A percentile compares a stretch with the other conserved stretches of the same genome.
Evolutionary conservation across 176 grass and related monocot species (phyloP).

Genomic region (Paspalum vaginatum): DNA sequence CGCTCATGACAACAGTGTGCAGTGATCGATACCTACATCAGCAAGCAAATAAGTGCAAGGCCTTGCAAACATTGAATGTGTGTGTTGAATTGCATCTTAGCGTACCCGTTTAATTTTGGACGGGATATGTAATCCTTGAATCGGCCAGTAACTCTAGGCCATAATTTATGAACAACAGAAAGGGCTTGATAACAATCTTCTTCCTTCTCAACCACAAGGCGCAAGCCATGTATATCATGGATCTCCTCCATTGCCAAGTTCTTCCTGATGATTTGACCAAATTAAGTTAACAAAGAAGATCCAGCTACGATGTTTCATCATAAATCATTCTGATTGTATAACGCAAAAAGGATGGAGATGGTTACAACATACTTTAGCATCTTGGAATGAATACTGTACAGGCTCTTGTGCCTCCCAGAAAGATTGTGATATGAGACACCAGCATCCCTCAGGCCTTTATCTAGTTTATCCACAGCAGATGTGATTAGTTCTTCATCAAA

Average conservation of each 20-base stretch:
- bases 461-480: conserved; percentile 54
- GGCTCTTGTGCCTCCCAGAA: conserved; percentile 69
- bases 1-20: conserved; percentile 62
- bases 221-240: conserved; percentile 65
- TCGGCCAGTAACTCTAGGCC: conserved; percentile 51
- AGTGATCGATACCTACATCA: conserved; percentile 57
- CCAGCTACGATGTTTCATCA: not conserved
- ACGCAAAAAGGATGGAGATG: conserved; percentile 4
- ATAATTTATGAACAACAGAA: conserved; percentile 53
- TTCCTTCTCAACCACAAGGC: conserved; percentile 49
- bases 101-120: conserved; percentile 75
- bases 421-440: conserved; percentile 61
- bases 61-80: not conserved
- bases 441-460: conserved; percentile 54
- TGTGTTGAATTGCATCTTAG: not conserved
- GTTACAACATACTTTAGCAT: conserved; percentile 66
- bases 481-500: conserved; percentile 65
- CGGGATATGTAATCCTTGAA: conserved; percentile 68
- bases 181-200: conserved; percentile 64
- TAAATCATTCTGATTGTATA: not conserved
- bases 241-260: conserved; percentile 69
- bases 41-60: conserved; percentile 21
- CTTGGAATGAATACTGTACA: conserved; percentile 60
- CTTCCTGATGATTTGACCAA: conserved; percentile 57
- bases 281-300: conserved; percentile 15